phyloP scores from a whole-genome alignment of 805 yeast species.

The Teunomyces stri region DNA sequence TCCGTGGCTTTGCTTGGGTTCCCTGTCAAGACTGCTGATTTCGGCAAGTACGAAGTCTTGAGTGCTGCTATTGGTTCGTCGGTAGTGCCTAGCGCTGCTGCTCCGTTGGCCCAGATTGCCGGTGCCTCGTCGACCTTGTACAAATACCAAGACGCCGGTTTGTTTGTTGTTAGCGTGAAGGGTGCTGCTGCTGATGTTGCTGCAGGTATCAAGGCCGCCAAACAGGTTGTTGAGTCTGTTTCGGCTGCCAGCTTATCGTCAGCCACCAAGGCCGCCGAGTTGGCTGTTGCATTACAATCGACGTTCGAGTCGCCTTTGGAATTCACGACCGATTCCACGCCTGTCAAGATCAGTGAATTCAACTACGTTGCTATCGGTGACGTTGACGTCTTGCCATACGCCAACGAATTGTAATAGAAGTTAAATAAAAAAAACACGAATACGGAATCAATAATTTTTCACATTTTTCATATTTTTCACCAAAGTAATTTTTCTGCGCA shows the following conservation, averaged over 20 bases:
- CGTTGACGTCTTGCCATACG: slow-evolving; percentile 79
- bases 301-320: slow-evolving; percentile 30
- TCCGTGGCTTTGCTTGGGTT: slow-evolving; percentile 79
- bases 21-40: slow-evolving; percentile 64
- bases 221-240: slow-evolving; percentile 37
- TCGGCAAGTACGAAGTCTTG: slow-evolving; percentile 67
- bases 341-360: slow-evolving; percentile 55
- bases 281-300: slow-evolving; percentile 42
- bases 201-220: slow-evolving; percentile 58
- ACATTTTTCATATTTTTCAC: background rate
- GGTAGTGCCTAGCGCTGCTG: slow-evolving; percentile 54
- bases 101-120: slow-evolving; percentile 48
- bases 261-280: slow-evolving; percentile 44
- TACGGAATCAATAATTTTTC: background rate
- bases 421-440: background rate
- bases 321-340: slow-evolving; percentile 31
- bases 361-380: slow-evolving; percentile 91
- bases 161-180: slow-evolving; percentile 68
- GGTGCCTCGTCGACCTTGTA: slow-evolving; percentile 54
- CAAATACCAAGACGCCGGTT: slow-evolving; percentile 74
- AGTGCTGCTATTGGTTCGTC: slow-evolving; percentile 62
- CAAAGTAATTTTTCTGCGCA: background rate
- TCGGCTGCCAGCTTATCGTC: slow-evolving; percentile 54
- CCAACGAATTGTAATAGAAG: slow-evolving; percentile 70
- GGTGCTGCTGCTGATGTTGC: slow-evolving; percentile 58